These are phyloP conservation scores for Sarocladium strictum DNA, from an alignment of 2,329 filamentous ascomycete genomes.

Conservation along the genomic window DNA sequence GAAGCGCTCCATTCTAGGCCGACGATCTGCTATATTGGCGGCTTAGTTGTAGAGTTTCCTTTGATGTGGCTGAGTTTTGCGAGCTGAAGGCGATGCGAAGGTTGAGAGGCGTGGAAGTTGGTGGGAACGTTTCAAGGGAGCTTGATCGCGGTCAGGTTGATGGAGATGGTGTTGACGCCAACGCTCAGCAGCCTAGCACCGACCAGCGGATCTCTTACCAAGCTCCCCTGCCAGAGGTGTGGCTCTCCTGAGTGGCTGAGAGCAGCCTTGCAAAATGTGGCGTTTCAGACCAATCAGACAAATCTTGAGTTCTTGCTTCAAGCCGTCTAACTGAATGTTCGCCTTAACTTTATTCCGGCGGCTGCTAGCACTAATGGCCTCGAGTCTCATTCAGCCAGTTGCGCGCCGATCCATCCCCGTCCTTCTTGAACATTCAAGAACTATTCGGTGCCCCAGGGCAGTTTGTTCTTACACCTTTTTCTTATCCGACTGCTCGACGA, in stretches of 20 bases:
- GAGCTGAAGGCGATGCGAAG: neutral
- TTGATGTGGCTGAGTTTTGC: neutral
- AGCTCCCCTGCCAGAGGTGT: constrained; percentile 7
- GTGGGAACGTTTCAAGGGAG: constrained; percentile 10
- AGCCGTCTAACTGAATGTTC: constrained; percentile 9
- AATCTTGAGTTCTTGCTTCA: neutral
- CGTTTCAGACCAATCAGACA: neutral
- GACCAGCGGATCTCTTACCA: neutral
- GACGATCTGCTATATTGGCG: neutral
- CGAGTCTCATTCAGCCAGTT: constrained; percentile 4
- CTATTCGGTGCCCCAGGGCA: constrained; percentile 1
- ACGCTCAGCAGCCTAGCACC: constrained; percentile 25
- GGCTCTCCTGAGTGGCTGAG: neutral
- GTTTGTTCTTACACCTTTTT: neutral
- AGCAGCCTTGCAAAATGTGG: neutral
- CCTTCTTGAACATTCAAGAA: neutral
- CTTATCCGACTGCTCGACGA: neutral
- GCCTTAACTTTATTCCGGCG: constrained; percentile 25
- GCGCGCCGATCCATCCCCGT: constrained; percentile 12
- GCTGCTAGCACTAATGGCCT: neutral
- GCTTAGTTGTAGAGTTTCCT: too few species aligned
- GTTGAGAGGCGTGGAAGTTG: neutral
- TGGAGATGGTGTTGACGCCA: constrained; percentile 25
- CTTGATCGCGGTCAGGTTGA: constrained; percentile 10
- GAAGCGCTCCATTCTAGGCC: constrained; percentile 75